Percentiles rank a stretch among this genome's conserved stretches.
Conservation (phyloP, 352 stramenopile genomes). For the Phytophthora pluvialis region DNA sequence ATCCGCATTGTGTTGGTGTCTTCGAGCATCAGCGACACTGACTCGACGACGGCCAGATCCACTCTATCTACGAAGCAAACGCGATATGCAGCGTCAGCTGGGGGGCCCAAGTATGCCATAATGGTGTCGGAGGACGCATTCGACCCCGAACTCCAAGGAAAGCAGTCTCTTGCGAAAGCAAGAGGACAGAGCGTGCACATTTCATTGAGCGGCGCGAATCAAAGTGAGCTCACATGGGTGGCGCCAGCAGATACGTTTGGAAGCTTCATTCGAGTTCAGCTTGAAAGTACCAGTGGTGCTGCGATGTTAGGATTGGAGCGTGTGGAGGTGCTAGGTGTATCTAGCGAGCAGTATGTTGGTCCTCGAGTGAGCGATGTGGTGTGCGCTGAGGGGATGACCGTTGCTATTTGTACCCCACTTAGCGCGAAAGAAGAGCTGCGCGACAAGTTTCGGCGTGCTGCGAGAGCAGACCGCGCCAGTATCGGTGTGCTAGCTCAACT, state of each 20-base stretch:
- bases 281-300: constrained; percentile 46
- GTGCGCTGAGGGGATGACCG: constrained; percentile 60
- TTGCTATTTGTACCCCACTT: constrained; percentile 61
- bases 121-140: constrained; percentile 66
- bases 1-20: constrained; percentile 41
- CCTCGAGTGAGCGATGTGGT: constrained; percentile 61
- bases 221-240: constrained; percentile 47
- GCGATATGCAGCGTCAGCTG: constrained; percentile 9
- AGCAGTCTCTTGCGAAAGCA: constrained; percentile 60
- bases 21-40: constrained; percentile 6
- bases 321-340: constrained; percentile 58
- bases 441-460: constrained; percentile 60
- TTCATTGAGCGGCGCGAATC: constrained; percentile 39
- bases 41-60: constrained; percentile 11
- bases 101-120: constrained; percentile 45
- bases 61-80: constrained; percentile 7
- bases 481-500: constrained; percentile 63
- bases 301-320: constrained; percentile 57
- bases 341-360: constrained; percentile 53
- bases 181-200: constrained; percentile 60
- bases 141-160: constrained; percentile 65
- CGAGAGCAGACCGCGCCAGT: constrained; percentile 56
- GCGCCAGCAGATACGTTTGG: constrained; percentile 63
- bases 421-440: constrained; percentile 45
- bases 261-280: constrained; percentile 64